These are phyloP conservation scores for Chaetoceros tenuissimus DNA, from an alignment of 108 stramenopile species.

Conservation along the genomic window DNA sequence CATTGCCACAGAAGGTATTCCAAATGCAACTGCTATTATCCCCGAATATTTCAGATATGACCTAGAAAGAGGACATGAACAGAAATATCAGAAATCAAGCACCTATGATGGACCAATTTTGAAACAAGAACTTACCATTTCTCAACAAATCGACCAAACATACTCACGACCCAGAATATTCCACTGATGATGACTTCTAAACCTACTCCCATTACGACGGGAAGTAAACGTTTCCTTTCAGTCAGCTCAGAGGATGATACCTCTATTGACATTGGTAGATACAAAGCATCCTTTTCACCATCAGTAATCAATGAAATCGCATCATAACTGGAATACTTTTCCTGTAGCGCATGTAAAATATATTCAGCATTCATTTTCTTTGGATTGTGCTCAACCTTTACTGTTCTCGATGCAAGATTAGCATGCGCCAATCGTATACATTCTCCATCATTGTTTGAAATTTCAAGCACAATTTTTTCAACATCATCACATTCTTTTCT, in stretches of 20 bases:
- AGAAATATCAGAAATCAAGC: no score
- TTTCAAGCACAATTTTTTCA: neutral
- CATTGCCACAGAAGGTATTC: constrained; percentile 57
- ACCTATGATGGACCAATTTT: no score
- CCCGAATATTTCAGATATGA: constrained; percentile 60
- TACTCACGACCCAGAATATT: constrained; percentile 59
- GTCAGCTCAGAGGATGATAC: constrained; percentile 7
- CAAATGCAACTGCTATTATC: constrained; percentile 58
- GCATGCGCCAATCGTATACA: no score
- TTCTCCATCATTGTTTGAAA: no score
- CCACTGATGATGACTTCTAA: constrained; percentile 51
- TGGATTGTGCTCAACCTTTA: constrained; percentile 78
- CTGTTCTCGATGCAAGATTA: constrained; percentile 37
- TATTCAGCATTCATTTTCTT: constrained; percentile 20
- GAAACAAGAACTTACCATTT: no score
- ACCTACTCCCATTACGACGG: constrained; percentile 4
- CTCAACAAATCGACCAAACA: constrained; percentile 37
- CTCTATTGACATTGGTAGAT: constrained; percentile 40
- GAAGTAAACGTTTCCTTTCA: neutral
- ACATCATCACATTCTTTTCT: neutral
- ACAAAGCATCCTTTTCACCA: constrained; percentile 36
- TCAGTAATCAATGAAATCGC: constrained; percentile 42
- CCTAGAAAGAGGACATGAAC: constrained; percentile 12
- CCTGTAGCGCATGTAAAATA: constrained; percentile 21
- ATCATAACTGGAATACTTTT: constrained; percentile 9